Evolutionary conservation across 225 moss, liverwort and hornwort species (phyloP), one percentile per base, ranked within the genome.

Genomic region (Marchantia polymorpha): DNA sequence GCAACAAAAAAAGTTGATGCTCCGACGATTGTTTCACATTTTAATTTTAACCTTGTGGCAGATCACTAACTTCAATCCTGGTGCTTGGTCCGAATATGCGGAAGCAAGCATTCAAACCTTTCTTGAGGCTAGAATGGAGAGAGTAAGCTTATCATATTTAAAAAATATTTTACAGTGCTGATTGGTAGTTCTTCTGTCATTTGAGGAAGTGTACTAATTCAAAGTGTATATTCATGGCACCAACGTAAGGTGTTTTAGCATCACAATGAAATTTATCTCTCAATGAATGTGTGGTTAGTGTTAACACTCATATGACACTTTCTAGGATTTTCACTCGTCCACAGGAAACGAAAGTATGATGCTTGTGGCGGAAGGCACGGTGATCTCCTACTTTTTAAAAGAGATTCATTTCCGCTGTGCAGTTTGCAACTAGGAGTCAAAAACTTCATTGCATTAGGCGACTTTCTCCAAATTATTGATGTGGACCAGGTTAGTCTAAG

Each of bases 381-480:
- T 47, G 20, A 58, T 39, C 64, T 47, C 51, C 22, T 74, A 15
- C 13, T 26, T 23, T 69, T 14, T 76, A 26, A 69, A 25, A 0
- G 16, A 73, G 51, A 60, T 46, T 50, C 49, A 23, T 73, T 78
- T n/a, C 71, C 12, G 17, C 0, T 77, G 39, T 88, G 92, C 85
- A 94, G 94, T 77, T 99, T 75, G 97, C n/a, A n/a, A n/a, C 87
- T 95, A 29, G 95, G 95, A 64, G 84, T 95, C 14, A 87, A 93
- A 67, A 93, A 93, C 71, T 93, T 95, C 65, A 88, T 95, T 76
- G 80, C 79, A 16, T 87, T 95, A 14, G 92, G 90, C 20, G 95
- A 95, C 78, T 92, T 95, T 70, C 85, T 93, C 78, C 93, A 95
- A 74, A 84, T 85, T 30, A 92, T 95, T n/a, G 90, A 95, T 85